Base-by-base conservation (phyloP, 176 grass and related monocot genomes). In the Aegilops speltoides region DNA sequence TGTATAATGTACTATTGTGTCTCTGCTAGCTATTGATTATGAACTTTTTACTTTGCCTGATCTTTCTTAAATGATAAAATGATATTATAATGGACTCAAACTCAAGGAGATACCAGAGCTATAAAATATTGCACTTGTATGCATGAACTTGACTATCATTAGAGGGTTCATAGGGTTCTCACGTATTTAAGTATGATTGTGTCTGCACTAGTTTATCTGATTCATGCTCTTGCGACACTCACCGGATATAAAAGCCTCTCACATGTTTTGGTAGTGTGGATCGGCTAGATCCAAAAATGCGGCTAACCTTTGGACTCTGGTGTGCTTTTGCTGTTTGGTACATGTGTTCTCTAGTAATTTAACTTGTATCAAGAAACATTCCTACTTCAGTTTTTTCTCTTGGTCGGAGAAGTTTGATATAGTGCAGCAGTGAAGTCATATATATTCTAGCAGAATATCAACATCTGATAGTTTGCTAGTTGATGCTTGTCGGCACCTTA, bases 361-460 rank as follows among this genome's bases (percentile, higher is more conserved):
- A 45, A 24, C 2, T 24, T 25, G 41, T 45, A 73, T 23, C 22
- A 45, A 25, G 38, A n/a, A 45, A 45, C 40, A 7, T 43, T 43
- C 41, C n/a, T 16, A 8, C 48, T 17, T 52, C 14, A 17, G 48
- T 52, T 64, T 73, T 70, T 43, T 25, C 0, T 11, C 70, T 40
- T 73, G 37, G 7, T 73, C 15, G n/a, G 78, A 78, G 80, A 83
- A 71, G 61, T 69, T 83, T 46, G 37, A 77, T 61, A 34, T 22
- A 64, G 9, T 62, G 56, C 40, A 9, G 37, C 37, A 41, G 40
- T 41, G 40, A 41, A 43, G 40, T 43, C 40, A 43, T 43, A 43
- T 43, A 43, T 43, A 43, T 43, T 10, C 40, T 43, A 43, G 10
- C 40, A 40, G 2, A 40, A 8, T 40, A 40, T 40, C 38, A 40